Conservation (phyloP, 331 rosid genomes). For the Arachis monticola region DNA sequence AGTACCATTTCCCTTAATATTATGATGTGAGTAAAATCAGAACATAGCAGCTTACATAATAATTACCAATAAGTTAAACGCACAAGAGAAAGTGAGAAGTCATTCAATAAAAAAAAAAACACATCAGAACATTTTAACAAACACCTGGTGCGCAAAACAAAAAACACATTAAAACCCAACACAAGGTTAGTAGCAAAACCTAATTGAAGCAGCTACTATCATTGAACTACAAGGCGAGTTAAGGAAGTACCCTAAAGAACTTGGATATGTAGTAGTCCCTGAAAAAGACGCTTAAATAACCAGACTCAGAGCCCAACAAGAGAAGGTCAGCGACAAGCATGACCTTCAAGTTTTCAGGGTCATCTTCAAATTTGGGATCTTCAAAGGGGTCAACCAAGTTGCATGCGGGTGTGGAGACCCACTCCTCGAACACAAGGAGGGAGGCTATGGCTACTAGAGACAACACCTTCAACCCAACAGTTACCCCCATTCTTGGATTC, state of each 20-base stretch:
- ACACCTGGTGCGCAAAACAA: too few species aligned
- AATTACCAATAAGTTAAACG: too few species aligned
- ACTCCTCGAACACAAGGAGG: slow-evolving; percentile 53
- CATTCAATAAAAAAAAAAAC: too few species aligned
- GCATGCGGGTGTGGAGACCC: slow-evolving; percentile 69
- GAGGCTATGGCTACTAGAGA: slow-evolving; percentile 42
- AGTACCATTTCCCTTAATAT: too few species aligned
- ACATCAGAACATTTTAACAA: too few species aligned
- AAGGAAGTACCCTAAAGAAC: slow-evolving; percentile 55
- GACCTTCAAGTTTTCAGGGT: slow-evolving; percentile 57
- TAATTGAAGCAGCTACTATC: too few species aligned
- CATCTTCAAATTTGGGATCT: slow-evolving; percentile 19
- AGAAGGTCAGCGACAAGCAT: slow-evolving; percentile 71
- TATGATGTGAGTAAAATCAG: too few species aligned
- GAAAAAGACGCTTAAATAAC: slow-evolving; percentile 47
- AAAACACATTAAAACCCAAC: too few species aligned
- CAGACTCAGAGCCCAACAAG: slow-evolving; percentile 54
- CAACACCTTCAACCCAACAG: slow-evolving; percentile 40
- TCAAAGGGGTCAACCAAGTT: slow-evolving; percentile 31
- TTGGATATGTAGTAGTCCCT: slow-evolving; percentile 59
- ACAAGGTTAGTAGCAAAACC: too few species aligned
- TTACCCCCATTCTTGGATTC: slow-evolving; percentile 37
- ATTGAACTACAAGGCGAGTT: background rate
- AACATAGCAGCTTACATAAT: too few species aligned
- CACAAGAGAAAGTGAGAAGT: too few species aligned